These are phyloP conservation scores for Saitozyma sp. DNA, from an alignment of 768 basidiomycete genomes.

Conservation along the genomic window DNA sequence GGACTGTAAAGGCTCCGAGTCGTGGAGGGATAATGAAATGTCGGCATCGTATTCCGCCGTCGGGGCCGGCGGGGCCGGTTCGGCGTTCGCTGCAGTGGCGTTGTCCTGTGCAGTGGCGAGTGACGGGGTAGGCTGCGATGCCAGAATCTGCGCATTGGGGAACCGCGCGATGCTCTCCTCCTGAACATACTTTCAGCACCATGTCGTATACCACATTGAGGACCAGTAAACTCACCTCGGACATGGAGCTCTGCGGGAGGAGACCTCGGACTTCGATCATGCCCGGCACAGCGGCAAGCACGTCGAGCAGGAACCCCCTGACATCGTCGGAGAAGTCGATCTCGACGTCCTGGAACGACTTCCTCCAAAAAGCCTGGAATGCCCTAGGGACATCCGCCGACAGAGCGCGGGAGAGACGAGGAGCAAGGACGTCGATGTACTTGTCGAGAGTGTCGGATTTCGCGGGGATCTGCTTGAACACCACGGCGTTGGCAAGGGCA, in stretches of 20 bases:
- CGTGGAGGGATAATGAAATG: slow-evolving; percentile 23
- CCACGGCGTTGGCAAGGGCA: slow-evolving; percentile 18
- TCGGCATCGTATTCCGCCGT: slow-evolving; percentile 38
- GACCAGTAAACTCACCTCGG: slow-evolving; percentile 12
- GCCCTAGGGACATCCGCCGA: slow-evolving; percentile 20
- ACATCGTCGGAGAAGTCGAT: slow-evolving; percentile 29
- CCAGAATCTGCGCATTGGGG: slow-evolving; percentile 23
- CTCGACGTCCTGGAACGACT: slow-evolving; percentile 15
- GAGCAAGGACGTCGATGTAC: slow-evolving; percentile 31
- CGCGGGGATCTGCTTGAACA: slow-evolving; percentile 11
- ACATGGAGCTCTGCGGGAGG: slow-evolving; percentile 6
- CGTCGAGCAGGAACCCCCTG: slow-evolving; percentile 24
- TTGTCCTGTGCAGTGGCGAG: neutral
- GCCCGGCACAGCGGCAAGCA: slow-evolving; percentile 36
- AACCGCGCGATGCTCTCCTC: slow-evolving; percentile 32
- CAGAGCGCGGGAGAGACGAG: slow-evolving; percentile 28
- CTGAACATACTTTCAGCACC: slow-evolving; percentile 11
- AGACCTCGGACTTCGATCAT: slow-evolving; percentile 33
- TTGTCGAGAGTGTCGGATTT: slow-evolving; percentile 22
- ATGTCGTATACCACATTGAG: too few species aligned
- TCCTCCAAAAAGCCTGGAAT: slow-evolving; percentile 38
- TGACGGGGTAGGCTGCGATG: neutral
- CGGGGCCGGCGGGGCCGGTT: neutral
- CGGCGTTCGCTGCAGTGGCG: slow-evolving; percentile 6
- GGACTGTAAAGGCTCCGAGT: slow-evolving; percentile 2